Evolutionary conservation across 768 basidiomycete genomes (phyloP).

Genomic region (Lyophyllum atratum): DNA sequence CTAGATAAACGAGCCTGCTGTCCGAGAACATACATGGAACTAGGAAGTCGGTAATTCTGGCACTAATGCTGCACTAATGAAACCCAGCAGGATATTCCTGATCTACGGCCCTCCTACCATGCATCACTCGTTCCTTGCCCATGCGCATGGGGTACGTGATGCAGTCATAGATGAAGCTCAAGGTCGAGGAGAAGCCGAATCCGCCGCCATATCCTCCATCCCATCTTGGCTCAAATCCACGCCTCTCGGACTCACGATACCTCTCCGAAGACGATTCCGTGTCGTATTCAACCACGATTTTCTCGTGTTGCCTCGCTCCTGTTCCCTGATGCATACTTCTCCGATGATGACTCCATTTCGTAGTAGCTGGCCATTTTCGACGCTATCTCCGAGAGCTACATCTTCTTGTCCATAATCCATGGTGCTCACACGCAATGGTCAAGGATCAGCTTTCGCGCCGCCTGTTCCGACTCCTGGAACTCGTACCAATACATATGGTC

Average conservation of each 20-base stretch:
- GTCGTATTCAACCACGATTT: no score
- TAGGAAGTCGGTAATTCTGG: no score
- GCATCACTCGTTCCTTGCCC: not conserved
- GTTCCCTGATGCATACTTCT: not conserved
- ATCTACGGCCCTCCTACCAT: not conserved
- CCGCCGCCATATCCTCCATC: no score
- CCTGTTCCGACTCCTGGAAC: constrained; percentile 16
- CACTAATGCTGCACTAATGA: no score
- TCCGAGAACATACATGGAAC: no score
- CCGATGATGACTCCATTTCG: not conserved
- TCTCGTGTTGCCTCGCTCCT: no score
- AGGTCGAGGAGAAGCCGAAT: not conserved
- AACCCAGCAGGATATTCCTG: no score
- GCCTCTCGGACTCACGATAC: not conserved
- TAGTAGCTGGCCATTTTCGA: constrained; percentile 5
- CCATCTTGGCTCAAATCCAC: no score
- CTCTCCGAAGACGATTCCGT: no score
- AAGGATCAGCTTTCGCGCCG: constrained; percentile 11
- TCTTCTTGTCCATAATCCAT: constrained; percentile 5
- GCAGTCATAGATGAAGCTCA: not conserved
- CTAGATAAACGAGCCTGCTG: no score
- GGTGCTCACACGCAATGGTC: not conserved
- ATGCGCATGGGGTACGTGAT: not conserved
- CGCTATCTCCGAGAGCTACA: constrained; percentile 3
- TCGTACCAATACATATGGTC: constrained; percentile 22